A percentile compares a stretch with the other conserved stretches of the same genome.
Evolutionary conservation across 1,284 basidiomycete genomes (phyloP).

Genomic region (Cryptococcus sp.): DNA sequence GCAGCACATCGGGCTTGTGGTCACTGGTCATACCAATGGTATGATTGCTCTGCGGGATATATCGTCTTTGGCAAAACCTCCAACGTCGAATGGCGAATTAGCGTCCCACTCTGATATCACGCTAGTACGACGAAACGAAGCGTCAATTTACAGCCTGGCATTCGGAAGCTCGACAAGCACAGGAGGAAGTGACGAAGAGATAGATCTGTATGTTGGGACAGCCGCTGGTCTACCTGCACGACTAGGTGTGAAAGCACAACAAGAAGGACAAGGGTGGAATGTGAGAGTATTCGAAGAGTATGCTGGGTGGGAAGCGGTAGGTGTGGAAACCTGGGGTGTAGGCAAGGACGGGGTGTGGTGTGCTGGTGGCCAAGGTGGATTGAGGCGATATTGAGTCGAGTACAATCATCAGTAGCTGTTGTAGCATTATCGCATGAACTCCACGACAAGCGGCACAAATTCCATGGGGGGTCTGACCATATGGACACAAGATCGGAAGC

Average conservation of each 20-base stretch:
- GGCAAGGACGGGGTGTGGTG: slow-evolving; percentile 42
- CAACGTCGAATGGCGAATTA: neutral
- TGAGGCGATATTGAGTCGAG: slow-evolving; percentile 35
- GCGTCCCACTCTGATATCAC: neutral
- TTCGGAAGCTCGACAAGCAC: slow-evolving; percentile 23
- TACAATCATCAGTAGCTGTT: neutral
- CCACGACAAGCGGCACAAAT: neutral
- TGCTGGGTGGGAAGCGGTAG: slow-evolving; percentile 50
- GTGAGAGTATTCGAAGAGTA: slow-evolving; percentile 41
- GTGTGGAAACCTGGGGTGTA: slow-evolving; percentile 40
- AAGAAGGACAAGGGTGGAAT: slow-evolving; percentile 3
- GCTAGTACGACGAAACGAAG: slow-evolving; percentile 60
- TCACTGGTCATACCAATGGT: slow-evolving; percentile 66
- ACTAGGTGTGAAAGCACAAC: slow-evolving; percentile 17
- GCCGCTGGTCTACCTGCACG: slow-evolving; percentile 47
- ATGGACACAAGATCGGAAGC: neutral
- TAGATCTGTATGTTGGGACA: slow-evolving; percentile 44
- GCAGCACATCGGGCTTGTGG: slow-evolving; percentile 56
- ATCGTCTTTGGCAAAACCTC: slow-evolving; percentile 46
- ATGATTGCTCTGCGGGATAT: slow-evolving; percentile 63
- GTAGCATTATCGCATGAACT: neutral
- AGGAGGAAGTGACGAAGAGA: neutral
- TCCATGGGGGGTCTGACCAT: no score
- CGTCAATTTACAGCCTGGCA: slow-evolving; percentile 61
- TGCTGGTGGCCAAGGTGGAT: slow-evolving; percentile 42